Evolutionary conservation across 805 yeast species (phyloP), one percentile per base, ranked within the genome.

Genomic region (Nakazawaea peltata): DNA sequence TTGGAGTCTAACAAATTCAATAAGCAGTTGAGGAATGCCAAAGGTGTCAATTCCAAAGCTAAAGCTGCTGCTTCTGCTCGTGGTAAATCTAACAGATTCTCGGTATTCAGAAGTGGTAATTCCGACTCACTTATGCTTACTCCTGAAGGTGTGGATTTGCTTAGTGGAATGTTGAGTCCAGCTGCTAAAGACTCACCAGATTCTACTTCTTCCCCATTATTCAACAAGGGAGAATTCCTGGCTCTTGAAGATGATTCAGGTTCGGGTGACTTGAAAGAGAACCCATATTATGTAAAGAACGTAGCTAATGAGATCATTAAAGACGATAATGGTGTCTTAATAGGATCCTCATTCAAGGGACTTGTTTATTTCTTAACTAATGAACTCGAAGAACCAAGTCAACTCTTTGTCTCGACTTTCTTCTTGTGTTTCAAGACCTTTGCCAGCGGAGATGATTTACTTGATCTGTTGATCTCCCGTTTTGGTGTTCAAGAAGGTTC

Each of bases 401-500:
- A 74, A 39, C 77, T 81, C 48, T 74, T 80, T 40, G 65, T 74
- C 3, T 74, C 92, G 0, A 74, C 92, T 0, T 83, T 87, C 49
- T 75, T 88, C 59, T 61, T 85, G 36, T 78, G 84, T 28, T 86
- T 81, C 59, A 68, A 87, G 46, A 71, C 74, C 37, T 88, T 80
- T 56, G 71, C 87, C 0, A 67, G 65, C 32, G 74, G 88, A 1
- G 61, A 68, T 22, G 84, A 81, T 41, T 60, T 88, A 19, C 63
- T 82, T 27, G 85, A 81, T 47, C 79, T 72, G 42, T 62, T 86
- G 28, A 75, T 82, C 33, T 53, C 69, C 5, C 61, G 92, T 43
- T 81, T 79, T 57, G 86, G 79, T 48, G 44, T 48, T 10, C 58
- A 57, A 4, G 54, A 50, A 26, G 57, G 53, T 30, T n/a, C n/a